Evolutionary conservation across 2,329 filamentous ascomycete species (phyloP), one percentile per base, ranked within the genome.

Genomic region (Xylaria sp.): DNA sequence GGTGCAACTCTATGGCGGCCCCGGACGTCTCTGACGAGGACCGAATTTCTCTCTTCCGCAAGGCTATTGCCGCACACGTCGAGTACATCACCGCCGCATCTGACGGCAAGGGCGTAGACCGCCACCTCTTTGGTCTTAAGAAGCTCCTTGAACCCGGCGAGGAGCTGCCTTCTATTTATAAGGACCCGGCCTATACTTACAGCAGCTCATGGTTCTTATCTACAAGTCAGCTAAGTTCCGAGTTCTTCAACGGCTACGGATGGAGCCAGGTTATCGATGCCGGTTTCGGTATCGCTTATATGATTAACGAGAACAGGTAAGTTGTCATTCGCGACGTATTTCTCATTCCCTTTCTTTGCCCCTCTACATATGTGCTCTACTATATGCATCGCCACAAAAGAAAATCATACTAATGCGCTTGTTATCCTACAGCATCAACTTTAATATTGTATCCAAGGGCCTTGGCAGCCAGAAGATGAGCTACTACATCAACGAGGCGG

Each of bases 171-270:
- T 87, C 89, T 23, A 87, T 99, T 69, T 99, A 92, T 85, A 88
- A 92, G 79, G 96, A 99, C 80, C 93, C 94, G 0, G 92, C 94
- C 2, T 98, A 88, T 80, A 79, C 83, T 3, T 99, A 98, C 85
- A 94, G 91, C 68, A 85, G 87, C 78, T 94, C 91, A 15, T 99
- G 96, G 96, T 97, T 90, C 83, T 86, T 99, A 68, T 95, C 91
- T 34, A 94, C 91, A 34, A 94, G 90, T 70, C 97, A 99, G 84
- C 85, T 99, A 80, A 96, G 92, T 82, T 94, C 91, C 41, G 97
- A 99, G 85, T 98, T 93, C 86, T 99, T 98, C 84, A 99, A 99
- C 80, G 96, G 97, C 28, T 99, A 99, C 82, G 96, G 96, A 55
- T 99, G 96, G 96, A 96, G 92, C 79, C 95, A 99, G 85, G 96